Conservation (phyloP, 176 grass and related monocot species). For the Oryza coarctata region DNA sequence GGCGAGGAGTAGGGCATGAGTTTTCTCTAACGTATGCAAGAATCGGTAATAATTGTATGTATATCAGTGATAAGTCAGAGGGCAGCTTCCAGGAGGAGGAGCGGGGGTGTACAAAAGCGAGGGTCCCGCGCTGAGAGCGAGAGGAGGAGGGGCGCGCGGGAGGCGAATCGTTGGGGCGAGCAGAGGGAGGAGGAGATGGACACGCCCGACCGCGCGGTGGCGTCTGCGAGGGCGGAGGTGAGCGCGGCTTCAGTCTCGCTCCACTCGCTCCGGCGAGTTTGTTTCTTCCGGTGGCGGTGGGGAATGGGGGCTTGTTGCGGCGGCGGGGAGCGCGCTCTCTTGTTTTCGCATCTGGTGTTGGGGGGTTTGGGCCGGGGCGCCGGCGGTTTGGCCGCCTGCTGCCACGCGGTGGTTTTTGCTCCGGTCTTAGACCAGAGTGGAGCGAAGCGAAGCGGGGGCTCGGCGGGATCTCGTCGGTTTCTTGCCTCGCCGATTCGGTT, state of each 20-base stretch:
- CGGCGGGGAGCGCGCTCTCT: too few species aligned
- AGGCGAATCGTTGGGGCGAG: neutral
- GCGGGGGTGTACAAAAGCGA: neutral
- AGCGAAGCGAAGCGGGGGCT: too few species aligned
- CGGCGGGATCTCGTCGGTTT: neutral
- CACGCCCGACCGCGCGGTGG: slow-evolving; percentile 52
- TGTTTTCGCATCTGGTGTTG: too few species aligned
- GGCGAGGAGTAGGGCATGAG: too few species aligned
- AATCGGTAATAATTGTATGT: too few species aligned
- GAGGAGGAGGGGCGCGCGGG: neutral
- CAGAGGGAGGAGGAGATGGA: slow-evolving; percentile 50
- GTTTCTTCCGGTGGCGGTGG: too few species aligned
- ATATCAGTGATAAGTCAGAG: too few species aligned
- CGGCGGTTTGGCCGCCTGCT: neutral
- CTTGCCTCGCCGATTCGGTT: neutral
- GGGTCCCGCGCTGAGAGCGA: neutral
- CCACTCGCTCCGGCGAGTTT: neutral
- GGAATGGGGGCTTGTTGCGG: too few species aligned
- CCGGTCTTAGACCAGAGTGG: too few species aligned
- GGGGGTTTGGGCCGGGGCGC: neutral
- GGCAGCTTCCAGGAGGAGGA: too few species aligned
- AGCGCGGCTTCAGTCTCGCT: neutral
- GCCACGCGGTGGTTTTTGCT: neutral
- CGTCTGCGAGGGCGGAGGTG: slow-evolving; percentile 43
- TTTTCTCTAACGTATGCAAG: too few species aligned